These are phyloP conservation scores for Vigna trinervia DNA, from an alignment of 306 rosid genomes.

Conservation along the genomic window DNA sequence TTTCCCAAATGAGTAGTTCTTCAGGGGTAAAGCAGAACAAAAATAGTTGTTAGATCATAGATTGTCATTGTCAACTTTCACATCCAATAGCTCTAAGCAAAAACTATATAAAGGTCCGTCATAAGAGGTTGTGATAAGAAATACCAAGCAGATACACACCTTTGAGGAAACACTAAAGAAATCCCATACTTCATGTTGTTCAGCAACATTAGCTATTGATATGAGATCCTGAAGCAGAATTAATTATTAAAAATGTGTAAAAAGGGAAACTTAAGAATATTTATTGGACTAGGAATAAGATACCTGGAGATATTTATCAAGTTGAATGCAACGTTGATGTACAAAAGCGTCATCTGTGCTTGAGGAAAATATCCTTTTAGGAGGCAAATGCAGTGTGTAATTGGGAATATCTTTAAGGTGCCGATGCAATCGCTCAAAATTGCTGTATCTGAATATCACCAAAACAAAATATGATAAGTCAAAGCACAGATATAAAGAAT, in stretches of 20 bases:
- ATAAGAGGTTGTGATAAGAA: slow-evolving; percentile 33
- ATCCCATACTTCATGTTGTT: slow-evolving; percentile 98
- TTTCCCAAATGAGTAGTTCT: slow-evolving; percentile 95
- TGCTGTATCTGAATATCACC: slow-evolving; percentile 74
- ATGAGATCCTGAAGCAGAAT: slow-evolving; percentile 76
- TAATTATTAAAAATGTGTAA: slow-evolving; percentile 5
- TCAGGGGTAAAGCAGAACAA: slow-evolving; percentile 33
- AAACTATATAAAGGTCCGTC: slow-evolving; percentile 14
- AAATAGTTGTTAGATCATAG: slow-evolving; percentile 42
- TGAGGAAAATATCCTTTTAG: slow-evolving; percentile 98
- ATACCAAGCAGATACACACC: slow-evolving; percentile 59
- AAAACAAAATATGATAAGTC: slow-evolving; percentile 21
- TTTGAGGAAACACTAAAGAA: slow-evolving; percentile 90
- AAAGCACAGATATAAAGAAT: slow-evolving; percentile 31
- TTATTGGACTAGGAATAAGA: slow-evolving; percentile 37
- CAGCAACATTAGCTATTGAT: slow-evolving; percentile 92
- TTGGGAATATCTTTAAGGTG: slow-evolving; percentile 95
- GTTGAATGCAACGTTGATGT: slow-evolving; percentile 96
- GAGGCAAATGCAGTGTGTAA: slow-evolving; percentile 87
- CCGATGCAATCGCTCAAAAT: slow-evolving; percentile 93
- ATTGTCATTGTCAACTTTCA: slow-evolving; percentile 32
- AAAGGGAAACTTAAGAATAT: slow-evolving; percentile 17
- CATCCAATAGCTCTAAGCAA: slow-evolving; percentile 15
- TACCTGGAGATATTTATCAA: slow-evolving; percentile 95
- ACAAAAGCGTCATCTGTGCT: slow-evolving; percentile 98